Evolutionary conservation across 163 green algal genomes (phyloP).

Genomic region (Scenedesmus sp.): DNA sequence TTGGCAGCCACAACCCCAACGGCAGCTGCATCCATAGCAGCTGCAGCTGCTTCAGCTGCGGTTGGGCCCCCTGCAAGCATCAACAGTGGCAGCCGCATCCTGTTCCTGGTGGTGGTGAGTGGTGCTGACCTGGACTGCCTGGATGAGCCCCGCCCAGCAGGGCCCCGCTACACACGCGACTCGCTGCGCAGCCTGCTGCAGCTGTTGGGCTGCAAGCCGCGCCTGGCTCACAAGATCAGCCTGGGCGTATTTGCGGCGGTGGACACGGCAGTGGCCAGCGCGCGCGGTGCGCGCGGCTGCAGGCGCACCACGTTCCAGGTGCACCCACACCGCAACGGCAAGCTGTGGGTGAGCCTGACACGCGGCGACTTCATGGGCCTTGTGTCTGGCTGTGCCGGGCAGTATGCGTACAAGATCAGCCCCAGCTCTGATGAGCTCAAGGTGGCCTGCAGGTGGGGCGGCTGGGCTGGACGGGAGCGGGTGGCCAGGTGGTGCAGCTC

Average conservation of each 20-base stretch:
- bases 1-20: neutral
- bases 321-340: constrained; percentile 42
- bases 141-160: constrained; percentile 44
- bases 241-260: constrained; percentile 64
- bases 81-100: constrained; percentile 26
- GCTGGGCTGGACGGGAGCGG: no score
- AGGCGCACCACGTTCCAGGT: constrained; percentile 52
- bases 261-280: constrained; percentile 35
- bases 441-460: constrained; percentile 68
- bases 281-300: constrained; percentile 25
- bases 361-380: constrained; percentile 60
- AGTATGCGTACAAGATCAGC: constrained; percentile 65
- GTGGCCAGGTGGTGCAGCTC: neutral
- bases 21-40: neutral
- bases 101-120: constrained; percentile 59
- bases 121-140: constrained; percentile 46
- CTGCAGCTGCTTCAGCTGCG: neutral
- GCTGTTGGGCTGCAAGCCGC: constrained; percentile 83
- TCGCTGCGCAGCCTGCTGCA: constrained; percentile 58
- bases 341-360: constrained; percentile 55
- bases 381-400: constrained; percentile 59
- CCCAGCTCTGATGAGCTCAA: constrained; percentile 66
- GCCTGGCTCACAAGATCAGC: constrained; percentile 77
- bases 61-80: neutral
- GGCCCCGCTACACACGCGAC: constrained; percentile 64